Conservation (phyloP, 2,329 filamentous ascomycete genomes). For the Venturia asperata region DNA sequence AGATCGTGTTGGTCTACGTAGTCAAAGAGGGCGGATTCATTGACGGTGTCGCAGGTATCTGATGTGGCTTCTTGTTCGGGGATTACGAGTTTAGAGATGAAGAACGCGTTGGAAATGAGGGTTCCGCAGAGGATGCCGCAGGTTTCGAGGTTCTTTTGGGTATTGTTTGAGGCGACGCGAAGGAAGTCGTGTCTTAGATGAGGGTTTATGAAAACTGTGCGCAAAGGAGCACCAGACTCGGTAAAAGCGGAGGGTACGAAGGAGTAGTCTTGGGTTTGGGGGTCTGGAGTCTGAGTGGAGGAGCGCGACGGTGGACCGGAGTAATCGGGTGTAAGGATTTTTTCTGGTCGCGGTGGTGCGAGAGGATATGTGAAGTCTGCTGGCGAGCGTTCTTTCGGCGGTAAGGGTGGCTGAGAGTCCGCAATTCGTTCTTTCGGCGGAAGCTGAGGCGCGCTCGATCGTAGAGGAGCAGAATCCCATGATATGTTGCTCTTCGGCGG, state of each 20-base stretch:
- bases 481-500: neutral
- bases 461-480: neutral
- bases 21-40: conserved; percentile 77
- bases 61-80: conserved; percentile 84
- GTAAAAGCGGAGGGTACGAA: conserved; percentile 82
- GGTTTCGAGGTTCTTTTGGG: conserved; percentile 75
- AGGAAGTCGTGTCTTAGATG: conserved; percentile 70
- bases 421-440: conserved; percentile 15
- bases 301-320: conserved; percentile 24
- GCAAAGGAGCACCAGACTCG: conserved; percentile 79
- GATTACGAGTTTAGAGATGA: conserved; percentile 81
- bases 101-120: conserved; percentile 84
- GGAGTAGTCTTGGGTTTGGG: conserved; percentile 56
- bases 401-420: neutral
- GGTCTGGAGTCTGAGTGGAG: conserved; percentile 31
- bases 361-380: neutral
- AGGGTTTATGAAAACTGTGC: conserved; percentile 78
- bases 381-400: conserved; percentile 14
- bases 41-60: conserved; percentile 91
- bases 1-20: conserved; percentile 81
- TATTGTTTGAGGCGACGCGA: conserved; percentile 67
- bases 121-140: conserved; percentile 92
- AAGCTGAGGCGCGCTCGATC: conserved; percentile 7
- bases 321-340: conserved; percentile 7
- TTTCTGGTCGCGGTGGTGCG: conserved; percentile 12